Evolutionary conservation across 495 filamentous ascomycete genomes (phyloP).

Genomic region (Cudoniella acicularis): DNA sequence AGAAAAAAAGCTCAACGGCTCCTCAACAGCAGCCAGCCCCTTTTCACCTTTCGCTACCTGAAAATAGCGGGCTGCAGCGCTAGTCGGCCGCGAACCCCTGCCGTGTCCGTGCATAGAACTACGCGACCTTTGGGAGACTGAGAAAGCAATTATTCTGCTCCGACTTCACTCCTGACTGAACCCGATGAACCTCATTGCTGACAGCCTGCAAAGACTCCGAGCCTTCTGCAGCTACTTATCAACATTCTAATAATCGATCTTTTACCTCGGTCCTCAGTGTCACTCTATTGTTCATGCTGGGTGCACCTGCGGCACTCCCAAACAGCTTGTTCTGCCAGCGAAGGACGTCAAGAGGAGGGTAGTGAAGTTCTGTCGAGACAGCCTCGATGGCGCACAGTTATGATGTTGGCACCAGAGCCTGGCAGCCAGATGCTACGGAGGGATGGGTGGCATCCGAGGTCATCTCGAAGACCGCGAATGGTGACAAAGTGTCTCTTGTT

Average conservation of each 20-base stretch:
- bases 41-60: not conserved
- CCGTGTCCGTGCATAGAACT: not conserved
- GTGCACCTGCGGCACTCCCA: conserved; percentile 10
- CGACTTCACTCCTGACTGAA: not conserved
- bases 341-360: conserved; percentile 18
- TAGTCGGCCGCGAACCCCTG: too few relatives aligned
- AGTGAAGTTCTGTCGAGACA: conserved; percentile 22
- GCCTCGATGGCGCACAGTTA: conserved; percentile 85
- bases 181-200: conserved; percentile 3
- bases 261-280: not conserved
- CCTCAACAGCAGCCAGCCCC: not conserved
- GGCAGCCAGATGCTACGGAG: conserved; percentile 93
- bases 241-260: not conserved
- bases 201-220: conserved; percentile 3
- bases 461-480: conserved; percentile 76
- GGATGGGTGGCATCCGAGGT: conserved; percentile 98
- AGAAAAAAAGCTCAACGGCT: not conserved
- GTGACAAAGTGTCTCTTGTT: conserved; percentile 78
- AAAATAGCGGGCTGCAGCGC: not conserved
- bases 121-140: not conserved
- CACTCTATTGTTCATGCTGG: conserved; percentile 21
- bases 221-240: not conserved
- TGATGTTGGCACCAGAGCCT: conserved; percentile 95
- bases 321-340: conserved; percentile 10
- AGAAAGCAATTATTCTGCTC: not conserved